Evolutionary conservation across 441 rosid genomes (phyloP), one percentile per base, ranked within the genome.

Genomic region (Erodium chrysanthum): DNA sequence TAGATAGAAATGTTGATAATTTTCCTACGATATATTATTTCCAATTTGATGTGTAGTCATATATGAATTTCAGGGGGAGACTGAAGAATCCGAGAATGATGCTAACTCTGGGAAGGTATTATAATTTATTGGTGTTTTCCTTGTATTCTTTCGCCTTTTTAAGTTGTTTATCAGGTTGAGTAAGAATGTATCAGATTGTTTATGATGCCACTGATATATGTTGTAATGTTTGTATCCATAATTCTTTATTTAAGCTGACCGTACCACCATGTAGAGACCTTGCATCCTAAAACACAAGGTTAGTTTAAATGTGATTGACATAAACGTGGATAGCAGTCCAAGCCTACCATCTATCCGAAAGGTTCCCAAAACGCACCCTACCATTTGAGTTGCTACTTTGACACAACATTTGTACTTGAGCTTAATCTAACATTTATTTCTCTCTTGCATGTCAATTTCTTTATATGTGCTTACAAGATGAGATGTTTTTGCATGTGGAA

Each of bases 61-160:
- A 66, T 79, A 73, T 72, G 68, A 44, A 77, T 80, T 74, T 68
- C 83, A 91, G 99, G 99, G 99, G 17, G 97, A 95, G 82, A 76
- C 83, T 77, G 85, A 70, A 68, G 98, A 94, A 77, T 70, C 88
- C 2, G 89, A 80, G 66, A 90, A 88, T 71, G 99, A 90, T 42
- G 79, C 80, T 67, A 64, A 76, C 42, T 11, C 77, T n/a, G 88
- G 62, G 64, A 88, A 88, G 97, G 98, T 94, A 76, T 68, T 72
- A 61, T 33, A 50, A 56, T 44, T 44, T 11, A 11, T 44, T 14
- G 9, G 50, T 44, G 50, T 44, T 44, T 12, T 44, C 50, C 12
- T 44, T 44, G n/a, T 11, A 44, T 44, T 11, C 50, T 14, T 44
- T 44, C 9, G 15, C 50, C 50, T 14, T 44, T 44, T 12, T 5